Conservation (phyloP, 345 rosid genomes). For the Salix viminalis region DNA sequence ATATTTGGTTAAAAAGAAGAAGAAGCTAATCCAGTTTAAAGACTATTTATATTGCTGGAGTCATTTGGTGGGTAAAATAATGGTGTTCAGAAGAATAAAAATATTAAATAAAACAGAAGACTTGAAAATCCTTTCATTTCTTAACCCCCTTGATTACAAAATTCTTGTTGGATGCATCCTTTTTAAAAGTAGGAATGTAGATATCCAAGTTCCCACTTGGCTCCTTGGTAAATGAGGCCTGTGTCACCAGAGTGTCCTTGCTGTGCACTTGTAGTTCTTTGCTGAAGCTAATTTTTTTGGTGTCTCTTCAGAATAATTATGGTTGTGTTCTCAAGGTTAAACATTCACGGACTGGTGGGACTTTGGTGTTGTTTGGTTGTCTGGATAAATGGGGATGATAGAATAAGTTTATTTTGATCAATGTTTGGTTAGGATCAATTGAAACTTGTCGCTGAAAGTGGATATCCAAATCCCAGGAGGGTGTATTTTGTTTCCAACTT, state of each 20-base stretch:
- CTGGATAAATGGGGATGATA: not conserved
- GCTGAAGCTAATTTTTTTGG: not conserved
- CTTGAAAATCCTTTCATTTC: not conserved
- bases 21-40: not conserved
- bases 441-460: not conserved
- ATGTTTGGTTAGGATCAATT: not conserved
- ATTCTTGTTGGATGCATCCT: not conserved
- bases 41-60: not conserved
- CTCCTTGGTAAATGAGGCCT: not conserved
- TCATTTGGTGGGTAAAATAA: not conserved
- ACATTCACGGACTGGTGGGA: not conserved
- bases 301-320: not conserved
- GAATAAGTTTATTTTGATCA: constrained; percentile 1
- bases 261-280: not conserved
- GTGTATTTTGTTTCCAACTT: not conserved
- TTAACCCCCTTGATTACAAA: not conserved
- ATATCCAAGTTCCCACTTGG: not conserved
- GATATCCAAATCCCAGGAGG: not conserved
- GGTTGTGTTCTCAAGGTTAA: not conserved
- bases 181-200: not conserved
- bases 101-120: not conserved
- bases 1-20: not conserved
- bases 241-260: not conserved
- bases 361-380: not conserved
- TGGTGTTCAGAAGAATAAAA: not conserved